A percentile compares a stretch with the other conserved stretches of the same genome.
These are phyloP conservation scores for Alternaria conjuncta DNA, from an alignment of 2,329 filamentous ascomycete genomes.

Conservation along the genomic window DNA sequence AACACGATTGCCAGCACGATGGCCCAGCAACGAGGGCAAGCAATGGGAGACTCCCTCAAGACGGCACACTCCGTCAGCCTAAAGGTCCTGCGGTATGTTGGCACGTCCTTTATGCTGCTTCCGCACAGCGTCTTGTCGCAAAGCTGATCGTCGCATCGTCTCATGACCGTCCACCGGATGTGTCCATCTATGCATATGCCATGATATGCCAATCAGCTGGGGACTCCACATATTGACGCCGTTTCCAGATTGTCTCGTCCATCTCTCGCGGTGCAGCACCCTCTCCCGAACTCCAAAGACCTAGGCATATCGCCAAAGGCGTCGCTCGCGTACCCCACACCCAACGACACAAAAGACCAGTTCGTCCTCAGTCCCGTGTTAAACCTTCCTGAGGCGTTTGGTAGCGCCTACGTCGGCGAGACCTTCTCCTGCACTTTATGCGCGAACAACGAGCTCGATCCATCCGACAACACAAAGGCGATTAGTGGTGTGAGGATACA, in stretches of 20 bases:
- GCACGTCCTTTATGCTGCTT: background rate
- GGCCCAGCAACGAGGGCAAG: constrained; percentile 50
- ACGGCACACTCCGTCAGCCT: constrained; percentile 81
- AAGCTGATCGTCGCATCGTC: background rate
- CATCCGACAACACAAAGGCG: constrained; percentile 49
- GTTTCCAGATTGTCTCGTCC: constrained; percentile 76
- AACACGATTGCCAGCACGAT: constrained; percentile 27
- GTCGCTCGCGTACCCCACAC: constrained; percentile 70
- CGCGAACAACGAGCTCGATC: constrained; percentile 82
- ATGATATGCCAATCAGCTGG: background rate
- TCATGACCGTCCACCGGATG: background rate
- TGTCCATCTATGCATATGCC: background rate
- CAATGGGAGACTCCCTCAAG: constrained; percentile 47
- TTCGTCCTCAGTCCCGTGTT: constrained; percentile 69
- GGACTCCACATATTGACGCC: background rate
- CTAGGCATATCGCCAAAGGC: constrained; percentile 65
- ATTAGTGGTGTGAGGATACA: constrained; percentile 82
- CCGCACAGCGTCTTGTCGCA: background rate
- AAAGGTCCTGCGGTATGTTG: constrained; percentile 78
- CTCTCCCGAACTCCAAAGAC: constrained; percentile 62
- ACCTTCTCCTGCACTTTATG: constrained; percentile 93
- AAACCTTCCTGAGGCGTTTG: constrained; percentile 88
- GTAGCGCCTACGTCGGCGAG: constrained; percentile 93
- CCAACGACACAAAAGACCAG: constrained; percentile 54
- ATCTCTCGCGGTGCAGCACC: constrained; percentile 74